Evolutionary conservation across 2,329 filamentous ascomycete genomes (phyloP).

Genomic region (Claviceps sp.): DNA sequence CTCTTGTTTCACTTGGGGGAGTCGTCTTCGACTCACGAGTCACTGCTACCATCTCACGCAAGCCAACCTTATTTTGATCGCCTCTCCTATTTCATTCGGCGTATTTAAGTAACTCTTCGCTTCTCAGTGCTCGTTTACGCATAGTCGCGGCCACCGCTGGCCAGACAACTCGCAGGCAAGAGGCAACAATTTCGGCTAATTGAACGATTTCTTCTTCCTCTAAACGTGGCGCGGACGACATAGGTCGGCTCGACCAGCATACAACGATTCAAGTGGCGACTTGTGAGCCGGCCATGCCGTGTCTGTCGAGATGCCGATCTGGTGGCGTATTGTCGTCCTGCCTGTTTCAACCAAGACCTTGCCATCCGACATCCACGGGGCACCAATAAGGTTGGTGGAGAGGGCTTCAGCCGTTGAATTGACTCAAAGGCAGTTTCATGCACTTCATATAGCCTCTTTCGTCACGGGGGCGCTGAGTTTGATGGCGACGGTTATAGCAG

Average conservation of each 20-base stretch:
- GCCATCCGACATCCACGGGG: neutral
- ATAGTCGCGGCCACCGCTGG: neutral
- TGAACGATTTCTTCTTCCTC: neutral
- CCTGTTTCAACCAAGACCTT: neutral
- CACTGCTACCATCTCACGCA: neutral
- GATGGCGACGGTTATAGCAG: conserved; percentile 37
- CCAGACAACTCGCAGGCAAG: neutral
- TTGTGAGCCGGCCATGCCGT: neutral
- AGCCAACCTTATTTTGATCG: neutral
- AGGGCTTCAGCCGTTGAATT: neutral
- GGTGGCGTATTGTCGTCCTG: conserved; percentile 1
- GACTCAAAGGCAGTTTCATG: neutral
- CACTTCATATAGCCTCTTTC: conserved; percentile 21
- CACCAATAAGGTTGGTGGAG: neutral
- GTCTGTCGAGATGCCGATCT: conserved; percentile 1
- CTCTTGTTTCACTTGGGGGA: neutral
- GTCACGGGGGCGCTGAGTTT: conserved; percentile 39
- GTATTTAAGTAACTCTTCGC: neutral
- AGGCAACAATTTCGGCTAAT: neutral
- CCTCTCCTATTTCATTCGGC: neutral
- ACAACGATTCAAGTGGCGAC: neutral
- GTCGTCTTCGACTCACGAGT: neutral
- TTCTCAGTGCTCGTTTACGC: neutral
- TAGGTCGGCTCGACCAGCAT: neutral
- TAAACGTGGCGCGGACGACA: neutral